Conservation (phyloP, 2,329 filamentous ascomycete genomes). For the Xylariaceae sp. region DNA sequence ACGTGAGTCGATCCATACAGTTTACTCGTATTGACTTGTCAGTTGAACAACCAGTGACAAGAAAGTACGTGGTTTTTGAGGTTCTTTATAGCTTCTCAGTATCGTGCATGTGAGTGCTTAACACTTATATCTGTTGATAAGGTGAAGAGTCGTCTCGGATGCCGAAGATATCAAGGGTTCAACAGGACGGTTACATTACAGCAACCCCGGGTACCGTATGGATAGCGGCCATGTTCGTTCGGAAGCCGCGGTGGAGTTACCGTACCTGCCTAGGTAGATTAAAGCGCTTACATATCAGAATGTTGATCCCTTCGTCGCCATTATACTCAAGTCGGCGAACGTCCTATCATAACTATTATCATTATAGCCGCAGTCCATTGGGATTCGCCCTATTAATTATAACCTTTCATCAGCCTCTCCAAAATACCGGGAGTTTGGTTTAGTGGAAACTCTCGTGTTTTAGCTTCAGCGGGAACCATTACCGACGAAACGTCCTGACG, state of each 20-base stretch:
- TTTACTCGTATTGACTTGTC: background rate
- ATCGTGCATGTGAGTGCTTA: too few relatives aligned
- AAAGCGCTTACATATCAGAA: constrained; percentile 16
- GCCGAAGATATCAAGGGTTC: background rate
- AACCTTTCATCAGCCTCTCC: background rate
- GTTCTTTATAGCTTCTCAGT: too few relatives aligned
- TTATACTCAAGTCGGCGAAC: too few relatives aligned
- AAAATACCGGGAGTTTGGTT: background rate
- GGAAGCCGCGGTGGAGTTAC: constrained; percentile 7
- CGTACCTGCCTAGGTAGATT: too few relatives aligned
- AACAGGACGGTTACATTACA: background rate
- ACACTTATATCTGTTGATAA: too few relatives aligned
- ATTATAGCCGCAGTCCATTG: too few relatives aligned
- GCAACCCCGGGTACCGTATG: too few relatives aligned
- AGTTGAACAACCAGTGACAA: too few relatives aligned
- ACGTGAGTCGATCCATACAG: background rate
- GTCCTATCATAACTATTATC: too few relatives aligned
- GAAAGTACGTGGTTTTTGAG: too few relatives aligned
- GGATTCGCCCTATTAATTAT: background rate
- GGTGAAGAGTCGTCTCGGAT: too few relatives aligned
- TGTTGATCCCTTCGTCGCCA: background rate
- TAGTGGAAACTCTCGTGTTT: background rate
- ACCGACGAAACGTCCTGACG: background rate
- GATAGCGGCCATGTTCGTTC: too few relatives aligned
- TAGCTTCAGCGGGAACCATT: background rate